These are phyloP conservation scores for Ogataea ganodermae DNA, from an alignment of 805 yeast species.

Conservation along the genomic window DNA sequence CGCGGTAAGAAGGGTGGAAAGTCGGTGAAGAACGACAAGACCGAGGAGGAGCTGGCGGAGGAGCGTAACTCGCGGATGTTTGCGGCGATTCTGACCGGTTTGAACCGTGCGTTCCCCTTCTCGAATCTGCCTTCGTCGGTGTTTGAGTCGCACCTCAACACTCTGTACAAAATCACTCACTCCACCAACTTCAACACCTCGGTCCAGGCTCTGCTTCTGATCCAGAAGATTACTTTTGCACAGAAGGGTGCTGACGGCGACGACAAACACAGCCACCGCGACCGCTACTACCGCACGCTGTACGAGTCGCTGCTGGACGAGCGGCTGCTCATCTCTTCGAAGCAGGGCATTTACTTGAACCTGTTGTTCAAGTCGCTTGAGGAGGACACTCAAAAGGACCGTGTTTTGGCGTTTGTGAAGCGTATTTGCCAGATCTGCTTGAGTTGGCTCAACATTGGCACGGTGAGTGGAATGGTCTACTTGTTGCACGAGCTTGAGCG, in stretches of 20 bases:
- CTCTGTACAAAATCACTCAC: constrained; percentile 87
- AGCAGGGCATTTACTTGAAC: constrained; percentile 89
- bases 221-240: constrained; percentile 72
- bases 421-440: constrained; percentile 82
- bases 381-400: constrained; percentile 57
- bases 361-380: constrained; percentile 81
- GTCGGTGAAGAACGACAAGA: constrained; percentile 66
- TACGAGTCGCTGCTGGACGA: constrained; percentile 89
- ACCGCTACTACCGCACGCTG: constrained; percentile 81
- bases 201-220: constrained; percentile 85
- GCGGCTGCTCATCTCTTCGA: constrained; percentile 81
- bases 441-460: constrained; percentile 87
- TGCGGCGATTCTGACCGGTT: constrained; percentile 89
- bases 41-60: constrained; percentile 63
- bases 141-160: constrained; percentile 75
- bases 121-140: constrained; percentile 70
- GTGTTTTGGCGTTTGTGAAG: constrained; percentile 89
- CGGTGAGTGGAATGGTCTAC: constrained; percentile 79
- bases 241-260: no score
- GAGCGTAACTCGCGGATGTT: constrained; percentile 85
- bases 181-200: constrained; percentile 93
- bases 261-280: constrained; percentile 35
- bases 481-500: constrained; percentile 70
- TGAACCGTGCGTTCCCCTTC: constrained; percentile 95
- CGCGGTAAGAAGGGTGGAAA: constrained; percentile 88